A percentile compares a stretch with the other conserved stretches of the same genome.
Conservation (phyloP, 2,329 filamentous ascomycete genomes). For the Phoma herbarum region DNA sequence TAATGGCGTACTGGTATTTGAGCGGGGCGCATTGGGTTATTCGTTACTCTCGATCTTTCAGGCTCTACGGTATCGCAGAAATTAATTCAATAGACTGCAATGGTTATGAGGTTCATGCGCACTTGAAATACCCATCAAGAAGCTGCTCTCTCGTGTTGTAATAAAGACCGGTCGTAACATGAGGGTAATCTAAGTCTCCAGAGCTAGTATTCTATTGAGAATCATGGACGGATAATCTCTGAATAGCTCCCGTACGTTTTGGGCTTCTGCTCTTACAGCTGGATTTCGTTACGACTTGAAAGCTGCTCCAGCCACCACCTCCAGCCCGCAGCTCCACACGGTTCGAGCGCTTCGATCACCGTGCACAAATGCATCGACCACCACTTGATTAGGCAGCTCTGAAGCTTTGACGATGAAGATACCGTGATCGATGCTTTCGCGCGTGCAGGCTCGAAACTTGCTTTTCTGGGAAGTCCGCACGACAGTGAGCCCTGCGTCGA, state of each 20-base stretch:
- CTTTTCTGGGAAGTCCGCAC: constrained; percentile 36
- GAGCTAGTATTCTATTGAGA: not conserved
- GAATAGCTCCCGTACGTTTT: not conserved
- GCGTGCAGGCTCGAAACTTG: constrained; percentile 26
- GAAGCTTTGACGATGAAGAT: constrained; percentile 44
- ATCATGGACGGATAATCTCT: not conserved
- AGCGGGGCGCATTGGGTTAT: constrained; percentile 37
- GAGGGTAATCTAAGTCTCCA: not conserved
- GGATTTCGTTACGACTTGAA: not conserved
- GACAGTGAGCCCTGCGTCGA: constrained; percentile 17
- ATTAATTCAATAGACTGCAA: constrained; percentile 14
- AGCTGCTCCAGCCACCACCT: not conserved
- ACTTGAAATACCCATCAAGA: not conserved
- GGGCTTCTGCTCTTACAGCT: not conserved
- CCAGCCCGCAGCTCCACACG: constrained; percentile 13
- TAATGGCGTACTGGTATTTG: constrained; percentile 39
- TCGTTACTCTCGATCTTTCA: constrained; percentile 17
- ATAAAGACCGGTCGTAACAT: not conserved
- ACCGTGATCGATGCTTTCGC: constrained; percentile 41
- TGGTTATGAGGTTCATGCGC: constrained; percentile 1
- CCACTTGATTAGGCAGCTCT: constrained; percentile 46
- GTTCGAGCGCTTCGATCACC: constrained; percentile 24
- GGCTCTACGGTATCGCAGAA: constrained; percentile 4
- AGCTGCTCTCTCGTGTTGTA: not conserved
- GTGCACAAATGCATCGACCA: constrained; percentile 35